phyloP scores from a whole-genome alignment of 331 rosid species.

The Stylosanthes scabra region DNA sequence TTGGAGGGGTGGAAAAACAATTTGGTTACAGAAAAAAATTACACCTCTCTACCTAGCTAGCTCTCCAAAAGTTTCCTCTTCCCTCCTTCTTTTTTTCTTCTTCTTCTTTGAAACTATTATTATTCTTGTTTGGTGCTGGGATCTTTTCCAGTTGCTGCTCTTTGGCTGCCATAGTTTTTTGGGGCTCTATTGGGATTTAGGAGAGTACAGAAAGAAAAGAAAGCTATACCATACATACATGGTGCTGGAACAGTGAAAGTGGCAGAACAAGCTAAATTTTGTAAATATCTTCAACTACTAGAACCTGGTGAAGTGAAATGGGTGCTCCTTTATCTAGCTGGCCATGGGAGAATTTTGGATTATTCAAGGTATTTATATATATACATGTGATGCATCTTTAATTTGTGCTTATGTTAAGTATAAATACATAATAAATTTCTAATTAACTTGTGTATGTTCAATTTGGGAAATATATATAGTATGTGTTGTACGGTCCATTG shows the following conservation, averaged over 20 bases:
- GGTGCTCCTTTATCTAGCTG: conserved; percentile 77
- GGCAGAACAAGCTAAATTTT: not conserved
- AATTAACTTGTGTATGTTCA: not conserved
- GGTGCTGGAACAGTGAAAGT: not conserved
- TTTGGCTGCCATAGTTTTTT: not conserved
- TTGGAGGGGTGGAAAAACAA: conserved; percentile 5
- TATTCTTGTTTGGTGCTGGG: conserved; percentile 6
- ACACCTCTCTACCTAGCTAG: not conserved
- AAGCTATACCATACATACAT: not conserved
- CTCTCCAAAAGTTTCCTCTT: too few relatives aligned
- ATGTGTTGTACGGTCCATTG: conserved; percentile 73
- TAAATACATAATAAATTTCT: not conserved
- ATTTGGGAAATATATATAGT: conserved; percentile 47
- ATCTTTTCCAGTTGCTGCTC: not conserved
- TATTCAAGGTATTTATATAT: conserved; percentile 69
- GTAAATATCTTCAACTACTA: not conserved
- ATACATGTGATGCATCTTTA: not conserved
- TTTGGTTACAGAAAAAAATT: conserved; percentile 3
- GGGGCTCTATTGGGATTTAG: not conserved
- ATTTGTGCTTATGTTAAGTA: conserved; percentile 1
- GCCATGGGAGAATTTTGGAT: conserved; percentile 91
- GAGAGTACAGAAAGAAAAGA: not conserved
- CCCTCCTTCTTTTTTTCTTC: too few relatives aligned
- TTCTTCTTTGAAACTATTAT: not conserved
- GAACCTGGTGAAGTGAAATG: conserved; percentile 46